Percentiles rank a stretch among this genome's conserved stretches.
Conservation (phyloP, 768 basidiomycete species). For the Cyclocybe aegerita region DNA sequence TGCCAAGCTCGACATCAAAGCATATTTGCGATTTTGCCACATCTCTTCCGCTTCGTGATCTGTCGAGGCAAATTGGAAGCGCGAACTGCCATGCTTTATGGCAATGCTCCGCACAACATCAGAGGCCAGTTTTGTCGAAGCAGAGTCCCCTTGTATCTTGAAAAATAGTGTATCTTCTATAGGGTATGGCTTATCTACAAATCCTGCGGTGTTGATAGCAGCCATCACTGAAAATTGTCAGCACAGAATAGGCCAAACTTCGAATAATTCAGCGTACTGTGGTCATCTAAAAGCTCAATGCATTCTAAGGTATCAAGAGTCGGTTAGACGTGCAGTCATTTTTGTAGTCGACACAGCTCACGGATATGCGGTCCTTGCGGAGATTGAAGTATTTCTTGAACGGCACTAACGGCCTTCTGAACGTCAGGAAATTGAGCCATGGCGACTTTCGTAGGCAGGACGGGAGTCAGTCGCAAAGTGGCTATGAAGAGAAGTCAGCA, state of each 20-base stretch:
- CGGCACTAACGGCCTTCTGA: conserved; percentile 73
- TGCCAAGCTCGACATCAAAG: conserved; percentile 68
- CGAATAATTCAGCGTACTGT: conserved; percentile 41
- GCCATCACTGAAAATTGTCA: conserved; percentile 56
- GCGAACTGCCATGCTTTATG: conserved; percentile 62
- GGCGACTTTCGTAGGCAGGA: conserved; percentile 81
- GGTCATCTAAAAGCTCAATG: conserved; percentile 81
- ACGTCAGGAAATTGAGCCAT: conserved; percentile 87
- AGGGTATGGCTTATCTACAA: conserved; percentile 61
- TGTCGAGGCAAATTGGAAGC: conserved; percentile 71
- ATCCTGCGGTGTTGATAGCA: conserved; percentile 69
- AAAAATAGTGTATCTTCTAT: conserved; percentile 84
- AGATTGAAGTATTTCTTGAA: conserved; percentile 74
- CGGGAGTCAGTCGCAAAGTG: conserved; percentile 79
- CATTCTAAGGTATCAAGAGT: conserved; percentile 55
- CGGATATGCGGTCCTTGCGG: conserved; percentile 73
- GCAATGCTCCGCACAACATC: conserved; percentile 60
- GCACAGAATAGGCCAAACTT: neutral
- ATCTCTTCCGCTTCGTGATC: conserved; percentile 75
- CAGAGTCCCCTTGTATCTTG: conserved; percentile 81
- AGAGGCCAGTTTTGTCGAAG: conserved; percentile 57
- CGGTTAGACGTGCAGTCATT: neutral
- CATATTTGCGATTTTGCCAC: conserved; percentile 88
- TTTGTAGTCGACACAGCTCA: conserved; percentile 33
- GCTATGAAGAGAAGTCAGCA: conserved; percentile 38